Conservation (phyloP, 345 rosid species). For the Eucalyptus tenuipes region DNA sequence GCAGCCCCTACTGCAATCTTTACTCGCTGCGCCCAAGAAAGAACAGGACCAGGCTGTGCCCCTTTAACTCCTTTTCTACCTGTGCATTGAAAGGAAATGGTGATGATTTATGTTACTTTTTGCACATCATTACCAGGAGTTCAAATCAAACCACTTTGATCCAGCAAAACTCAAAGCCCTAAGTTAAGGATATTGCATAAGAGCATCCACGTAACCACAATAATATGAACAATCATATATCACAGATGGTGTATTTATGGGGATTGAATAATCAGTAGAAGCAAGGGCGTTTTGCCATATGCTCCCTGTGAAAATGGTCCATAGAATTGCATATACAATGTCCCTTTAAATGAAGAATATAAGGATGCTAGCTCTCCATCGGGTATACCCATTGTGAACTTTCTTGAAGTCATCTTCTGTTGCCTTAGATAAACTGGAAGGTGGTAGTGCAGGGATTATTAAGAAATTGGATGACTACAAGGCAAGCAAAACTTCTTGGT, state of each 20-base stretch:
- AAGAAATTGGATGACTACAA: neutral
- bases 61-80: constrained; percentile 75
- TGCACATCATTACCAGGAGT: neutral
- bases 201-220: neutral
- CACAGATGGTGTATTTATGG: neutral
- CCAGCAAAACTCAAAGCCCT: neutral
- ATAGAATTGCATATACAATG: neutral
- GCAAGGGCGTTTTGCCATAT: neutral
- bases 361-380: neutral
- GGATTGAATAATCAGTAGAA: neutral
- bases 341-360: neutral
- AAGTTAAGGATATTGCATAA: neutral
- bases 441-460: neutral
- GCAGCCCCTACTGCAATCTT: constrained; percentile 92
- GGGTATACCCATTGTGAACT: neutral
- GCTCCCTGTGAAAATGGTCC: neutral
- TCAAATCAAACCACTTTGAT: neutral
- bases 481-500: neutral
- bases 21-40: constrained; percentile 88
- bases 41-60: constrained; percentile 67
- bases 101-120: neutral
- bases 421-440: neutral
- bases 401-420: neutral
- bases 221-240: neutral
- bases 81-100: neutral